These are phyloP conservation scores for Eutypa lata DNA, from an alignment of 2,329 filamentous ascomycete genomes.

Conservation along the genomic window DNA sequence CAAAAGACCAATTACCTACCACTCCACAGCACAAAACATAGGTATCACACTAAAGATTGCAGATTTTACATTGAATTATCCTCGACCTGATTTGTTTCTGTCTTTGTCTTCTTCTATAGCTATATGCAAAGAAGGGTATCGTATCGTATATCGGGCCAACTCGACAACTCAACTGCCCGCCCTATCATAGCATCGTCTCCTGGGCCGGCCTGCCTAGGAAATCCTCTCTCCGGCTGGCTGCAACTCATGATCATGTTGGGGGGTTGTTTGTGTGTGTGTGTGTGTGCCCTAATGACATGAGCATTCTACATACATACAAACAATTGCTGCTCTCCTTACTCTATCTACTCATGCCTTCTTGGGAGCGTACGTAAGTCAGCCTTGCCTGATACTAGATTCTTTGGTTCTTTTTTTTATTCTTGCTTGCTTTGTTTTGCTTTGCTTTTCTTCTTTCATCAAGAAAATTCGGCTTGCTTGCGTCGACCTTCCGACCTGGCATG, in stretches of 20 bases:
- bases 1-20: neutral
- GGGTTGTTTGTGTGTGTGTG: too few relatives aligned
- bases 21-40: too few relatives aligned
- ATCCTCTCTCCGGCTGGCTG: too few relatives aligned
- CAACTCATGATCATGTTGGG: too few relatives aligned
- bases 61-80: neutral
- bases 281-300: too few relatives aligned
- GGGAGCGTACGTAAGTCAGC: too few relatives aligned
- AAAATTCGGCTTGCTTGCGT: constrained; percentile 21
- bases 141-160: neutral
- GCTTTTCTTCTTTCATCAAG: constrained; percentile 1
- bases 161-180: neutral
- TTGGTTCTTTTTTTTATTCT: neutral
- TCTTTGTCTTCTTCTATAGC: neutral
- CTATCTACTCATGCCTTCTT: too few relatives aligned
- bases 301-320: too few relatives aligned
- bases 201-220: neutral
- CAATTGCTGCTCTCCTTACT: neutral
- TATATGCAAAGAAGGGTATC: neutral
- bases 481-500: constrained; percentile 37
- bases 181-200: neutral
- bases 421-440: too few relatives aligned
- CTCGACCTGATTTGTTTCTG: neutral
- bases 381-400: too few relatives aligned
- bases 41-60: neutral